Evolutionary conservation across 192 early-diverging fungal genomes (phyloP), one percentile per base, ranked within the genome.

Genomic region (Coemansia sp.): DNA sequence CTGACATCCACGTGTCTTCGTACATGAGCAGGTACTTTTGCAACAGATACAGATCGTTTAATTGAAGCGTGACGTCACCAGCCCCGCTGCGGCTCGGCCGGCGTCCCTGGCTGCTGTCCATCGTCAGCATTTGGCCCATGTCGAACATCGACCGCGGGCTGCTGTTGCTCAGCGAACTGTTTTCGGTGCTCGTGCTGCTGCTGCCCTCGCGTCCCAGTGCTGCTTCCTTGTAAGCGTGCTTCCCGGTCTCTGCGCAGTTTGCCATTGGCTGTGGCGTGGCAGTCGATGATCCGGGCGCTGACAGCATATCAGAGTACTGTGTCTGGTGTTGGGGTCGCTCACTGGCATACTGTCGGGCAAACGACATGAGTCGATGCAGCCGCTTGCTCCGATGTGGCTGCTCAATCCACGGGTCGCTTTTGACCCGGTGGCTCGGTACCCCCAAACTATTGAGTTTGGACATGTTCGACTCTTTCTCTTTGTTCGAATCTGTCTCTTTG

Each of bases 31-130:
- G 66, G 56, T 78, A 78, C 59, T 78, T 78, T 66, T 78, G 75
- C 59, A 78, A 59, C 65, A 78, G 9, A 52, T 78, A 78, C 63
- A 78, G 64, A 59, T 78, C 75, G 45, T 78, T 78, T 38, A 78
- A 59, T 23, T 69, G 62, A 61, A 78, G 38, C 4, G 56, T 49
- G 3, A 78, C 69, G 16, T 59, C 62, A 19, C 61, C 37, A 39
- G 54, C 35, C 10, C 53, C 62, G 13, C 35, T 32, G 0, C 41
- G 54, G 53, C 54, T 57, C 20, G 62, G 45, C 24, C 56, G 41
- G 32, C 47, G 19, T 13, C 19, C 57, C 35, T 35, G 19, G 4
- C 22, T 48, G 19, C 57, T 29, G 7, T 57, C 57, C 23, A 49
- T 19, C 22, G 18, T 19, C 58, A 50, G 10, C 8, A 26, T 57